These are phyloP conservation scores for Cystobasidiaceae sp. DNA, from an alignment of 1,284 basidiomycete species.

Conservation along the genomic window DNA sequence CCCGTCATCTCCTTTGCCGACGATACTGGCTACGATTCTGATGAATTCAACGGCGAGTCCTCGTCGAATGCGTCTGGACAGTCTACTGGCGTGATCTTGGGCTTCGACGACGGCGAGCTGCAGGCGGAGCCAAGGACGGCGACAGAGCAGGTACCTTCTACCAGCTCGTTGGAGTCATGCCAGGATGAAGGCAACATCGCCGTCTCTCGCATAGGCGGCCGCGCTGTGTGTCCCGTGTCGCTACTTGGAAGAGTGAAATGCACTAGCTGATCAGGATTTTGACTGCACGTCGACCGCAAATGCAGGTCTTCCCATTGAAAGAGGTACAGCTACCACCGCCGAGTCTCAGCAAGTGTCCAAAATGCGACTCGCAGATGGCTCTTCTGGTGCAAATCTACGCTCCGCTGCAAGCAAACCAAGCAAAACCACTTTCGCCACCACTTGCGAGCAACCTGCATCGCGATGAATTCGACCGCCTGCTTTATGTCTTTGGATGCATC, in stretches of 20 bases:
- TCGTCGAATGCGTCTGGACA: conserved; percentile 8
- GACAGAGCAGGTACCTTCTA: neutral
- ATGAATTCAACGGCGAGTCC: conserved; percentile 16
- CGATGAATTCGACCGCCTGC: conserved; percentile 23
- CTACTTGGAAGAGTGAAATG: neutral
- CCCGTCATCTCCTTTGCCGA: conserved; percentile 10
- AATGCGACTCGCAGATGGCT: conserved; percentile 1
- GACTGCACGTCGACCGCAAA: neutral
- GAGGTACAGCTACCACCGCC: conserved; percentile 1
- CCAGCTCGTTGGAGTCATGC: neutral
- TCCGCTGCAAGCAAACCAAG: conserved; percentile 6
- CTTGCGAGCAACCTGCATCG: conserved; percentile 15
- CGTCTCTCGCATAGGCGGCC: conserved; percentile 19
- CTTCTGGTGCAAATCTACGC: conserved; percentile 26
- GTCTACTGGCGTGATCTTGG: conserved; percentile 17
- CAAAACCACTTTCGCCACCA: neutral
- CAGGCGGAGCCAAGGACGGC: neutral
- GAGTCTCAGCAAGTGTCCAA: neutral
- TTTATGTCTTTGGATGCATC: conserved; percentile 23
- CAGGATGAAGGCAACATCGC: conserved; percentile 8
- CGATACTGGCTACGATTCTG: conserved; percentile 23
- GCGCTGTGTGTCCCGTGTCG: neutral
- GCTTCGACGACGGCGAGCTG: conserved; percentile 28
- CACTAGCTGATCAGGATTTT: conserved; percentile 1
- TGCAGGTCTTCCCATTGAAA: conserved; percentile 17